Conservation (phyloP, 192 early-diverging fungal genomes). For the Diversispora epigaea region DNA sequence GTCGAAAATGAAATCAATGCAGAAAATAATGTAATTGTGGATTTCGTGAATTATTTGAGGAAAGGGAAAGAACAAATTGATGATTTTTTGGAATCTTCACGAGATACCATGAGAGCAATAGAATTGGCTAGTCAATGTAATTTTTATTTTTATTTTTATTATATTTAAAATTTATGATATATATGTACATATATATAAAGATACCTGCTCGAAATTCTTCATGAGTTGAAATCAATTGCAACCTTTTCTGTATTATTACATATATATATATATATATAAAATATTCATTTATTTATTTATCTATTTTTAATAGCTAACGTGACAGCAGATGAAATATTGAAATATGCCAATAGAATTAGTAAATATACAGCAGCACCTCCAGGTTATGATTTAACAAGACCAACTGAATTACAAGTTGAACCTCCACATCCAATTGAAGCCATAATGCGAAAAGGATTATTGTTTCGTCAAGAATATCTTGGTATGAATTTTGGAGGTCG, state of each 20-base stretch:
- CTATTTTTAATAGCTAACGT: constrained; percentile 16
- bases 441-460: constrained; percentile 40
- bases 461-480: constrained; percentile 42
- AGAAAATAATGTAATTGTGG: constrained; percentile 37
- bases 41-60: constrained; percentile 37
- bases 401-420: constrained; percentile 25
- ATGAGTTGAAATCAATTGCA: too few species aligned
- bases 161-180: background rate
- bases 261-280: too few species aligned
- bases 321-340: constrained; percentile 42
- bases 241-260: too few species aligned
- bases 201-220: background rate
- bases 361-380: constrained; percentile 49
- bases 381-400: constrained; percentile 38
- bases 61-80: constrained; percentile 36
- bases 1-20: constrained; percentile 44
- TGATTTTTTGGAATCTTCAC: constrained; percentile 31
- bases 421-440: constrained; percentile 51
- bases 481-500: constrained; percentile 31
- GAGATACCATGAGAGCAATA: constrained; percentile 32
- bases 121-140: constrained; percentile 37
- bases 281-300: too few species aligned
- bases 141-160: background rate
- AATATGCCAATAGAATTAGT: constrained; percentile 46
- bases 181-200: background rate